Evolutionary conservation across 192 early-diverging fungal genomes (phyloP), one percentile per base, ranked within the genome.

Genomic region (Helicostylum pulchrum): DNA sequence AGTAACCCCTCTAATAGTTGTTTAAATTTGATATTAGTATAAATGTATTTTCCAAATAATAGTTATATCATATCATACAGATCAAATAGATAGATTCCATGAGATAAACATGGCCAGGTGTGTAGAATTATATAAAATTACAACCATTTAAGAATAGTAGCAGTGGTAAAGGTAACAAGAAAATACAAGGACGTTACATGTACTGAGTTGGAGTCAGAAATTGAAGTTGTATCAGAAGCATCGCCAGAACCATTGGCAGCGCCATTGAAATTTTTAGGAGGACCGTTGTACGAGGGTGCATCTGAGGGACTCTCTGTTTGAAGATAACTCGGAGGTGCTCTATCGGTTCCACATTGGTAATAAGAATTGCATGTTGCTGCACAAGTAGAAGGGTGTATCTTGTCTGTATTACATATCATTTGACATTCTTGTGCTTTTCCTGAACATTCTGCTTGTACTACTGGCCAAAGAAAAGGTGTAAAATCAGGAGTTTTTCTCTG

Each of bases 331-430:
- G 58, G 51, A 7, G 71, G 71, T 39, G 65, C 65, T 21, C 62
- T 73, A n/a, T 66, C 31, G 21, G 65, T 62, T 17, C 60, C 71
- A 20, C 71, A 73, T n/a, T 46, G 31, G 31, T 67, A 73, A 47
- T 67, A 67, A 17, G 46, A 46, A 55, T 60, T 73, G 17, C 71
- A 73, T 10, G 54, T 10, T 7, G 55, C 43, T 39, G 62, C 68
- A 64, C 68, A 70, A 34, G 62, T n/a, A 26, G 48, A 51, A 17
- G 48, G 62, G 14, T 52, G 0, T 7, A 54, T 54, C n/a, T 31
- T 39, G 10, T 62, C 53, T 15, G 23, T 11, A n/a, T 46, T 42
- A 21, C 71, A 73, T 30, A 36, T 50, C 9, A 39, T 42, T 53
- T 67, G 65, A 53, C 71, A 73, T 17, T 61, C 65, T 31, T 67